Base-by-base conservation (phyloP, 2,329 filamentous ascomycete species). In the Venturia nashicola region DNA sequence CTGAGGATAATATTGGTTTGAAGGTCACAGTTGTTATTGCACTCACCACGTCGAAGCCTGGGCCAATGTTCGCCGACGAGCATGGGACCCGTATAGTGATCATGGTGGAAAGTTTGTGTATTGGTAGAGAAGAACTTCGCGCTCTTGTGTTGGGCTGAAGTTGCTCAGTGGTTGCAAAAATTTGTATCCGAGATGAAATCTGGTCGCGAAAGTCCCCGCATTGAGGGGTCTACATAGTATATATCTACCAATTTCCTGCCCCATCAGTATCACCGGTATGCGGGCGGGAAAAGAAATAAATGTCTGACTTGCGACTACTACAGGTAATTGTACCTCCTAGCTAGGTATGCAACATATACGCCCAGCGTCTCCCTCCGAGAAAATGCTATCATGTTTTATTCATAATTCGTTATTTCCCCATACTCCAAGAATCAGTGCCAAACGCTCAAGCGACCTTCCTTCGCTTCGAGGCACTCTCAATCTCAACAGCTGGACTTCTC, bases 31-130 rank as follows among this genome's bases (percentile, higher is more conserved):
- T 11, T 27, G 16, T 4, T 14, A 48, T 36, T 57, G 18, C 14
- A 64, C 64, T 59, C 54, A 65, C 64, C 71, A 97, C 93, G 80
- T 99, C 93, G 81, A 97, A 99, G 65, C 93, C 93, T 60, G 93
- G 93, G 69, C 81, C 93, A 73, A 97, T 97, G 80, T 97, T 97
- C 78, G 93, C 93, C 67, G 92, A 97, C 66, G 93, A 97, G 79
- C 90, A 95, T 68, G 93, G 93, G 67, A 91, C 90, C 77, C 83
- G 85, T 80, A 91, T 89, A 69, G 39, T 54, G 16, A 82, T 62
- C 61, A 63, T 63, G 36, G 0, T 27, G 6, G 43, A 9, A 27
- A 9, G 4, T 14, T 23, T 20, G 18, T n/a, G n/a, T 43, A 20
- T 20, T 5, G 43, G 1, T 51, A 4, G 27, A n/a, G 46, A 11